These are phyloP conservation scores for Yamadazyma trypodendri DNA, from an alignment of 1,139 yeast species.

Conservation along the genomic window DNA sequence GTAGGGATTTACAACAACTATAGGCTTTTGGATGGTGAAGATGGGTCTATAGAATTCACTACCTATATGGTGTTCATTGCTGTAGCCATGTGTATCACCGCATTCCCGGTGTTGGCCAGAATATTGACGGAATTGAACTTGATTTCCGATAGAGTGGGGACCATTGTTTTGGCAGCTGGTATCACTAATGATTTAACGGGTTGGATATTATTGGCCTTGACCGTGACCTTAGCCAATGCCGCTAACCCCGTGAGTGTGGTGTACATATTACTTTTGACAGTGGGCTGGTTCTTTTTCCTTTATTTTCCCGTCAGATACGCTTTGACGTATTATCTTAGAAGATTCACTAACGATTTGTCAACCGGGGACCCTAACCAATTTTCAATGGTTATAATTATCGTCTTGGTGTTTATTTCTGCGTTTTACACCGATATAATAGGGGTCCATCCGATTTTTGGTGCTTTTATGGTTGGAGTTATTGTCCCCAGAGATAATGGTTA, in stretches of 20 bases:
- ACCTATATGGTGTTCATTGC: constrained; percentile 76
- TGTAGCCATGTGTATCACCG: constrained; percentile 79
- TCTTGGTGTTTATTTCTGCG: constrained; percentile 61
- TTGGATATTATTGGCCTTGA: constrained; percentile 74
- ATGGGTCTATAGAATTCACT: constrained; percentile 52
- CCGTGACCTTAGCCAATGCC: constrained; percentile 72
- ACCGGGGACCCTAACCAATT: constrained; percentile 64
- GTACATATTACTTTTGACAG: constrained; percentile 61
- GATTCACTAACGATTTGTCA: constrained; percentile 48
- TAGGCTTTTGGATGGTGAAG: constrained; percentile 24
- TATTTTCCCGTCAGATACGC: constrained; percentile 54
- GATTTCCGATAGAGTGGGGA: constrained; percentile 71
- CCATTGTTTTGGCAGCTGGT: constrained; percentile 79
- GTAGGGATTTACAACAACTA: constrained; percentile 64
- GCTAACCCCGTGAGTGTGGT: constrained; percentile 66
- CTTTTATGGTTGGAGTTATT: constrained; percentile 71
- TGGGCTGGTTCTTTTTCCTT: constrained; percentile 66
- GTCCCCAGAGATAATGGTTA: constrained; percentile 78
- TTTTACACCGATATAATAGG: constrained; percentile 81
- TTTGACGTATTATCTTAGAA: constrained; percentile 42
- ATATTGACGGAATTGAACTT: constrained; percentile 70
- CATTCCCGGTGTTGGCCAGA: constrained; percentile 80
- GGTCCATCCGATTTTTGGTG: constrained; percentile 80
- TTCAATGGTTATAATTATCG: constrained; percentile 55
- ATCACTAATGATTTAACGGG: constrained; percentile 78